Evolutionary conservation across 2,329 filamentous ascomycete genomes (phyloP).

Genomic region (Teratosphaeria epicoccoides): DNA sequence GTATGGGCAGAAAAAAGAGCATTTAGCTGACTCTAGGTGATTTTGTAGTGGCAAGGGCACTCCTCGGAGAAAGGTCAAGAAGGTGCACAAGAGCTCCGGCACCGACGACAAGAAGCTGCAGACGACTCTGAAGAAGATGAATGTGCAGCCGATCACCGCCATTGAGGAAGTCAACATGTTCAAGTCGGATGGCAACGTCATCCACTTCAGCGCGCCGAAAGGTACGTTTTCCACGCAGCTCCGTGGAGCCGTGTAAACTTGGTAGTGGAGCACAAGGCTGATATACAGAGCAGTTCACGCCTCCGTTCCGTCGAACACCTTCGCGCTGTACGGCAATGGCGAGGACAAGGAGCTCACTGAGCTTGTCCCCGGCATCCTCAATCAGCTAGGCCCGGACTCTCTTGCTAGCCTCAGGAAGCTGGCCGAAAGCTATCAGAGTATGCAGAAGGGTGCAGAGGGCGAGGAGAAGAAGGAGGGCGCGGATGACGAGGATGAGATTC

Average conservation of each 20-base stretch:
- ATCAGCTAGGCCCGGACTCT: slow-evolving; percentile 97
- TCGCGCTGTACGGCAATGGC: slow-evolving; percentile 96
- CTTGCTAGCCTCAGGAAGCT: slow-evolving; percentile 96
- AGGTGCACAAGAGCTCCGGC: slow-evolving; percentile 81
- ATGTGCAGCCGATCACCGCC: slow-evolving; percentile 97
- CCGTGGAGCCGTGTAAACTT: slow-evolving; percentile 2
- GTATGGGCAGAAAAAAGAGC: not conserved
- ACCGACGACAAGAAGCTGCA: slow-evolving; percentile 99
- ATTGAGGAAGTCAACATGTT: slow-evolving; percentile 99
- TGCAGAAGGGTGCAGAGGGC: slow-evolving; percentile 86
- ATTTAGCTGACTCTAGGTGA: slow-evolving; percentile 11
- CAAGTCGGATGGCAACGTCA: slow-evolving; percentile 99
- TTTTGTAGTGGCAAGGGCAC: slow-evolving; percentile 84
- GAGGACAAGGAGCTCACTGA: slow-evolving; percentile 99
- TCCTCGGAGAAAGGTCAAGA: slow-evolving; percentile 96
- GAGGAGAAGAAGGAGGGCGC: slow-evolving; percentile 60
- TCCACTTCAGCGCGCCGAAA: slow-evolving; percentile 96
- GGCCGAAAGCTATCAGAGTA: slow-evolving; percentile 97
- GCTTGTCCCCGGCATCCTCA: slow-evolving; percentile 97
- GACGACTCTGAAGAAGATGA: slow-evolving; percentile 94
- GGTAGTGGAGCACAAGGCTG: not conserved
- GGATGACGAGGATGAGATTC: slow-evolving; percentile 67
- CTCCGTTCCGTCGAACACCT: slow-evolving; percentile 95
- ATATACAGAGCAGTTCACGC: slow-evolving; percentile 63
- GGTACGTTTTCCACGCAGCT: slow-evolving; percentile 49